phyloP scores from a whole-genome alignment of 1,139 yeast genomes.

The Geotrichum phurueaensis region DNA sequence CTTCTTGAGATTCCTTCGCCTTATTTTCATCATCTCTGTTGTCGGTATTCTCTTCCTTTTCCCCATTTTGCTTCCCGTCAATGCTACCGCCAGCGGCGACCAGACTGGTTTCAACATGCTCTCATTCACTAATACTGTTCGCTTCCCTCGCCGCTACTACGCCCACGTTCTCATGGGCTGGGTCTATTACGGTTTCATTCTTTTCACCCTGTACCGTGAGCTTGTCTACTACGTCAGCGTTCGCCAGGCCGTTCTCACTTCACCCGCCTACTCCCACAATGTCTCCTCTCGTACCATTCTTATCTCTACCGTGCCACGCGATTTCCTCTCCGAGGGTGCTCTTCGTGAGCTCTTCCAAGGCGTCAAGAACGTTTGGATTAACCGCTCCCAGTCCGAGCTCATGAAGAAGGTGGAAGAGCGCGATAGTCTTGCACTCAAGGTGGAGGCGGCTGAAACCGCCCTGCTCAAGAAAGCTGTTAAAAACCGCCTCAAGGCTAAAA shows the following conservation, averaged over 20 bases:
- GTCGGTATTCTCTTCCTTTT: constrained; percentile 61
- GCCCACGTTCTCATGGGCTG: constrained; percentile 84
- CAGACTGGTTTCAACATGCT: constrained; percentile 66
- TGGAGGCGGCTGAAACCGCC: constrained; percentile 68
- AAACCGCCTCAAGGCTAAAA: constrained; percentile 52
- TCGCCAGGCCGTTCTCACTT: constrained; percentile 72
- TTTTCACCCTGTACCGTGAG: constrained; percentile 75
- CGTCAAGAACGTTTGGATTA: constrained; percentile 67
- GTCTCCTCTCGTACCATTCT: constrained; percentile 74
- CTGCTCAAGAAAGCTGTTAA: constrained; percentile 58
- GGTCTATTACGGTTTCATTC: constrained; percentile 64
- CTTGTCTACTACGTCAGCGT: constrained; percentile 71
- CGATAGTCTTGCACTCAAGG: constrained; percentile 50
- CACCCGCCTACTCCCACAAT: constrained; percentile 70
- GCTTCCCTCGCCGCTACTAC: constrained; percentile 57
- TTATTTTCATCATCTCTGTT: constrained; percentile 53
- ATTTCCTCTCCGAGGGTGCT: constrained; percentile 56
- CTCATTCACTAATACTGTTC: constrained; percentile 66
- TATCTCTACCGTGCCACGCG: constrained; percentile 73
- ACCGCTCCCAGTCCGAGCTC: constrained; percentile 60
- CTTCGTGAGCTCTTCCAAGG: constrained; percentile 57
- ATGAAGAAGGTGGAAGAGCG: constrained; percentile 56
- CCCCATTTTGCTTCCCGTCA: constrained; percentile 81
- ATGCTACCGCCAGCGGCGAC: constrained; percentile 62
- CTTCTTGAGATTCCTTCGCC: constrained; percentile 68